Evolutionary conservation across 352 stramenopile species (phyloP).

Genomic region (Hyaloperonospora arabidopsidis): DNA sequence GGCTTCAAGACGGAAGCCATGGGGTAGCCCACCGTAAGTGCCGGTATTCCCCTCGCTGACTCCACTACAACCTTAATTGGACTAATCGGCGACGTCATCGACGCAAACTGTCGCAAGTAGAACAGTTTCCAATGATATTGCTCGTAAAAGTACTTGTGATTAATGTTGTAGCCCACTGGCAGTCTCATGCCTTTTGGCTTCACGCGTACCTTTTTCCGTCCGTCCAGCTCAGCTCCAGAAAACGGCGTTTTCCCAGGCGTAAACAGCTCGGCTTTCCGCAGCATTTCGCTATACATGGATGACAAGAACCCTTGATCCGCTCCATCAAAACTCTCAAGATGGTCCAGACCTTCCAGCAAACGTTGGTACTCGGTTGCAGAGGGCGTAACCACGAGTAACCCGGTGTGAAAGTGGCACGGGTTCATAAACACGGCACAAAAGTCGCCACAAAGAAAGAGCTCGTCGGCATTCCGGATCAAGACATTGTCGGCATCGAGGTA

Average conservation of each 20-base stretch:
- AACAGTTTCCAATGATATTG: constrained; percentile 87
- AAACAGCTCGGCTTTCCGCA: constrained; percentile 69
- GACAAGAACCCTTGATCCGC: constrained; percentile 84
- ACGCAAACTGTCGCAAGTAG: constrained; percentile 75
- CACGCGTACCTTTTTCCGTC: constrained; percentile 34
- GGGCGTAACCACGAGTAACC: constrained; percentile 75
- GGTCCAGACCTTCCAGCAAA: constrained; percentile 50
- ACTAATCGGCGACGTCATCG: constrained; percentile 81
- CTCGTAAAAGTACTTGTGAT: constrained; percentile 88
- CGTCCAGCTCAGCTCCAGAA: constrained; percentile 26
- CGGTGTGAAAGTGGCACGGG: constrained; percentile 86
- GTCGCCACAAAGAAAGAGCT: constrained; percentile 80
- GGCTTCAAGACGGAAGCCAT: constrained; percentile 85
- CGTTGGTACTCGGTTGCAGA: constrained; percentile 61
- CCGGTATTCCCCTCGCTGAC: constrained; percentile 66
- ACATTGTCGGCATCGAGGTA: constrained; percentile 89
- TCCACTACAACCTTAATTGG: constrained; percentile 80
- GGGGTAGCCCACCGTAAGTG: constrained; percentile 76
- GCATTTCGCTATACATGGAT: constrained; percentile 78
- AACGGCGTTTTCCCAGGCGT: constrained; percentile 35
- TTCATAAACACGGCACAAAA: constrained; percentile 90
- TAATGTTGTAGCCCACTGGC: constrained; percentile 86
- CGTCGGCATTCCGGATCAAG: constrained; percentile 81
- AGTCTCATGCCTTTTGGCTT: constrained; percentile 66
- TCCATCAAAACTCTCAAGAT: constrained; percentile 68